Evolutionary conservation across 2,329 filamentous ascomycete genomes (phyloP), one percentile per base, ranked within the genome.

Genomic region (Hypoxylon sp.): DNA sequence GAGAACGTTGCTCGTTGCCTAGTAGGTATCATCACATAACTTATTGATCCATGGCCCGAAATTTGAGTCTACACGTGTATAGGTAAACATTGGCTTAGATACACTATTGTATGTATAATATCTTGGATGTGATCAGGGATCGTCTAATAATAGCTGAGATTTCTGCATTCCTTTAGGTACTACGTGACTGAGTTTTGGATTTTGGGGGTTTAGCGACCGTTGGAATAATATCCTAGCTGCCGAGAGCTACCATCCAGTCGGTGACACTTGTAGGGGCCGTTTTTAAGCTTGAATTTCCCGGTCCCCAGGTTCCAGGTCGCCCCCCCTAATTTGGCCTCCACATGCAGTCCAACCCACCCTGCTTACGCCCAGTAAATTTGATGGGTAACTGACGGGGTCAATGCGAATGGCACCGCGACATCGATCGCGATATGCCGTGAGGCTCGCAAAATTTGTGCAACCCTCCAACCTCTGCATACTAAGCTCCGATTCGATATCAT

Each of bases 381-480:
- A 48, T 31, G 44, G 31, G 31, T 33, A 48, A 13, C 33, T 63
- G 55, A 62, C 61, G 52, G 52, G 48, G 53, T 29, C 53, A 59
- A 39, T 54, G 64, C 57, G 39, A 42, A 64, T 44, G 5, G 47
- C 26, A 46, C 48, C 57, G 66, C 66, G 66, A 65, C 57, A 54
- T 63, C 48, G 62, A 69, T 59, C 66, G 66, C 66, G 62, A 69
- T 44, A 31, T 65, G 14, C 39, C 22, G 24, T 26, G 13, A 61
- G 33, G 29, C 47, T 53, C 31, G 46, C 57, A 53, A 66, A 47
- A 13, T 62, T 37, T 48, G 53, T 67, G 53, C 53, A 17, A 54
- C 64, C 47, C 31, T 58, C 53, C 50, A 26, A 39, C 33, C 13
- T 55, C 26, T 11, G 6, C 10, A 22, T 44, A 22, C 33, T 31